Percentiles rank a stretch among this genome's conserved stretches.
phyloP scores from a whole-genome alignment of 1,284 basidiomycete species.

The Spongiforma sp. region DNA sequence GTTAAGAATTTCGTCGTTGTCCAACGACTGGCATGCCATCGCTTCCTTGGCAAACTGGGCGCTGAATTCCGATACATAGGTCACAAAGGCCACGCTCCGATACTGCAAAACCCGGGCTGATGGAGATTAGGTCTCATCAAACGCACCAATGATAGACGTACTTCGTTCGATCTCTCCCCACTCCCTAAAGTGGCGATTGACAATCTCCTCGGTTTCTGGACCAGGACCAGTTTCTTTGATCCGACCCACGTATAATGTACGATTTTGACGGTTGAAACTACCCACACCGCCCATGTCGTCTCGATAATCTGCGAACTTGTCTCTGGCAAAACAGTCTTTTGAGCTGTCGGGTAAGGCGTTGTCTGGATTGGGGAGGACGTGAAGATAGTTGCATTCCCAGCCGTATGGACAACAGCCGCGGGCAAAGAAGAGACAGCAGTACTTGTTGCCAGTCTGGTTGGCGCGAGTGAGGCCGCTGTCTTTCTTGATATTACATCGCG shows the following conservation, averaged over 20 bases:
- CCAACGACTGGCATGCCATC: constrained; percentile 98
- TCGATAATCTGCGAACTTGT: constrained; percentile 97
- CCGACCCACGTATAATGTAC: constrained; percentile 94
- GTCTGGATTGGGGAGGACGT: constrained; percentile 80
- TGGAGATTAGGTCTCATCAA: constrained; percentile 14
- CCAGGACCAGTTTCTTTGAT: constrained; percentile 92
- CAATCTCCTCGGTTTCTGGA: constrained; percentile 88
- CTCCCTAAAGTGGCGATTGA: constrained; percentile 92
- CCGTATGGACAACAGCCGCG: constrained; percentile 98
- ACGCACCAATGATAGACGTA: constrained; percentile 48
- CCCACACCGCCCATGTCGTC: constrained; percentile 99
- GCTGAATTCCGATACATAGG: constrained; percentile 85
- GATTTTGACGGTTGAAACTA: constrained; percentile 91
- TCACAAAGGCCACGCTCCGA: constrained; percentile 97
- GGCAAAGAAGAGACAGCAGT: constrained; percentile 95
- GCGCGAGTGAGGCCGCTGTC: constrained; percentile 95
- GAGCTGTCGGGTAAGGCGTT: constrained; percentile 85
- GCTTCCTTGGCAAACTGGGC: constrained; percentile 99
- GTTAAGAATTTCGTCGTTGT: constrained; percentile 98
- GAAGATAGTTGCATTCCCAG: constrained; percentile 95
- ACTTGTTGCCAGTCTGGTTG: constrained; percentile 89
- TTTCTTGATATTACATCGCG: constrained; percentile 86
- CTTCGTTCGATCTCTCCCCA: constrained; percentile 97
- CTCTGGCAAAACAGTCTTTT: constrained; percentile 95
- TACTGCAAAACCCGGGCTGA: constrained; percentile 91